These are phyloP conservation scores for Suhomyces vadensis DNA, from an alignment of 805 yeast genomes.

Conservation along the genomic window DNA sequence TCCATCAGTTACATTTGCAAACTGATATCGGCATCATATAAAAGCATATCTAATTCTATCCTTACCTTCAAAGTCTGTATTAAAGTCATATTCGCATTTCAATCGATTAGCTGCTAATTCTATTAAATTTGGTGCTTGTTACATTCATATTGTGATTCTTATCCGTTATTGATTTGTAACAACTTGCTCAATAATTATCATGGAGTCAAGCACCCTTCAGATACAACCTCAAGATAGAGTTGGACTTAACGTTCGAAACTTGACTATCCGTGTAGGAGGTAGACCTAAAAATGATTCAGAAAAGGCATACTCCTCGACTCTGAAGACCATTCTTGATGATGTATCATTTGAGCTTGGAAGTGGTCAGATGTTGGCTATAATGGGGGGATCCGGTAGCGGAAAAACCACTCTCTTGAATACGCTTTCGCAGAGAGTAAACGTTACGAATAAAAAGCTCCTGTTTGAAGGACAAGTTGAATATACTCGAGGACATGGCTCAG, in stretches of 20 bases:
- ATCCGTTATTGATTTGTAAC: too few species aligned
- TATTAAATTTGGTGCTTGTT: too few species aligned
- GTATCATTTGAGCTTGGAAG: conserved; percentile 60
- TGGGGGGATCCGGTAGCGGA: conserved; percentile 89
- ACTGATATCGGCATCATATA: too few species aligned
- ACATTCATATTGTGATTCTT: too few species aligned
- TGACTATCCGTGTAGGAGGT: conserved; percentile 11
- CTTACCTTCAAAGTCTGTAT: too few species aligned
- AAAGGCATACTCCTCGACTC: background rate
- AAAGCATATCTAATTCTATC: too few species aligned
- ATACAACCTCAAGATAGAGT: conserved; percentile 12
- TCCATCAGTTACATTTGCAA: background rate
- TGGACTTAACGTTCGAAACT: conserved; percentile 11
- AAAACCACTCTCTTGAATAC: conserved; percentile 78
- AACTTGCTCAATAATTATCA: background rate
- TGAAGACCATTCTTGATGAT: conserved; percentile 33
- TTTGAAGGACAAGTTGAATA: conserved; percentile 47
- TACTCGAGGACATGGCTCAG: background rate
- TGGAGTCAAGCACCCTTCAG: conserved; percentile 5
- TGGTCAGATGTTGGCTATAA: conserved; percentile 71
- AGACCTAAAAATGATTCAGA: conserved; percentile 1
- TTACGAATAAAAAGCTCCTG: conserved; percentile 39
- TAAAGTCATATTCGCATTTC: background rate
- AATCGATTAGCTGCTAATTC: background rate
- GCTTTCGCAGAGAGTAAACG: conserved; percentile 52